A percentile compares a stretch with the other conserved stretches of the same genome.
Conservation (phyloP, 2,329 filamentous ascomycete genomes). For the Endoconidiophora laricicola region DNA sequence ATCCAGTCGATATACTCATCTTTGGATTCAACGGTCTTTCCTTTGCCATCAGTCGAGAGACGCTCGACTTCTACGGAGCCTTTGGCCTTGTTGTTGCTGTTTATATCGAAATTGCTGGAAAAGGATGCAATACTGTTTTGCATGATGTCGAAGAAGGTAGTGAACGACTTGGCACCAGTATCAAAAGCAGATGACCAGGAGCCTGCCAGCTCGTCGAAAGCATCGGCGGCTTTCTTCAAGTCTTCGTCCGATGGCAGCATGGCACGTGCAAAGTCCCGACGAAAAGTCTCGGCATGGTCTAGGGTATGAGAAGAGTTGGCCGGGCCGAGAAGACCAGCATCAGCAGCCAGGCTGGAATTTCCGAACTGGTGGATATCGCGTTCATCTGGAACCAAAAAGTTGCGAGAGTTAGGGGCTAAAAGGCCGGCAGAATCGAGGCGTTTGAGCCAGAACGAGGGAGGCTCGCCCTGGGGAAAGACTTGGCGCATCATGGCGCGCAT, state of each 20-base stretch:
- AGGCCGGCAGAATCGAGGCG: constrained; percentile 24
- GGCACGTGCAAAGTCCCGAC: constrained; percentile 17
- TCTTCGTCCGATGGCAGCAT: constrained; percentile 14
- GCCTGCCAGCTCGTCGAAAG: constrained; percentile 6
- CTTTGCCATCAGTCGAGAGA: constrained; percentile 14
- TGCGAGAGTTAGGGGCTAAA: constrained; percentile 19
- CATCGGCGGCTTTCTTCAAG: constrained; percentile 17
- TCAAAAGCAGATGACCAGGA: constrained; percentile 20
- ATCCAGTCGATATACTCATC: constrained; percentile 27
- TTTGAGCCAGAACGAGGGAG: constrained; percentile 26
- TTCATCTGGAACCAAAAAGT: constrained; percentile 12
- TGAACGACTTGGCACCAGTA: constrained; percentile 24
- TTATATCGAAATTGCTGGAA: constrained; percentile 6
- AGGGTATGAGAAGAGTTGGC: background rate
- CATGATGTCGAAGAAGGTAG: constrained; percentile 23
- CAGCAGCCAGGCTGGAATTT: constrained; percentile 14
- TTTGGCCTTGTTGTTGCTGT: constrained; percentile 3
- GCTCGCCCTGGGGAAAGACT: constrained; percentile 26
- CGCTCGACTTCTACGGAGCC: background rate
- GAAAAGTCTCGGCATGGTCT: constrained; percentile 19
- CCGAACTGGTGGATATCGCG: background rate
- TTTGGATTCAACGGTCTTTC: constrained; percentile 22
- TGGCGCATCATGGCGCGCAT: constrained; percentile 23
- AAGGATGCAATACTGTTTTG: constrained; percentile 16
- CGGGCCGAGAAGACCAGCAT: constrained; percentile 8